Percentiles rank a stretch among this genome's conserved stretches.
These are phyloP conservation scores for Glycine latifolia DNA, from an alignment of 306 rosid genomes.

Conservation along the genomic window DNA sequence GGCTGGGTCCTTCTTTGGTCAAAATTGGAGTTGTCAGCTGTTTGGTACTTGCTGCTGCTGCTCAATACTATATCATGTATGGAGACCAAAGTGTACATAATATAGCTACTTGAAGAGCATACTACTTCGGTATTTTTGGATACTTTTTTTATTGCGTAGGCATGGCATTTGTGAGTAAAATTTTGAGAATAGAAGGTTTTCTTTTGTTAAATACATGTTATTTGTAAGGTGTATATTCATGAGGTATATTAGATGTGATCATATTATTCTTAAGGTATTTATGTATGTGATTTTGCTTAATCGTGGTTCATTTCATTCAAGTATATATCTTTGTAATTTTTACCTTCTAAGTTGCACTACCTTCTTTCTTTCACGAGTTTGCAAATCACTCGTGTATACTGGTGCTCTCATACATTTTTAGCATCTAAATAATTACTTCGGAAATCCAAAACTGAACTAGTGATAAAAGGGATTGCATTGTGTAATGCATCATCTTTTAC, in stretches of 20 bases:
- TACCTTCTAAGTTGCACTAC: neutral
- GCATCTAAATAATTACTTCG: too few relatives aligned
- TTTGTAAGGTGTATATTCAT: too few relatives aligned
- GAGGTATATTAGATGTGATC: too few relatives aligned
- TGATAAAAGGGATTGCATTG: too few relatives aligned
- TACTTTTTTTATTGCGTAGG: conserved; percentile 12
- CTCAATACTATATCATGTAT: conserved; percentile 47
- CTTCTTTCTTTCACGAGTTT: neutral
- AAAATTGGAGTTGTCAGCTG: conserved; percentile 53
- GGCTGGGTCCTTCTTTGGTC: conserved; percentile 43
- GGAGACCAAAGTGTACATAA: conserved; percentile 45
- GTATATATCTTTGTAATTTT: neutral
- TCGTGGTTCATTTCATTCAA: neutral
- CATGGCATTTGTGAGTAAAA: conserved; percentile 14
- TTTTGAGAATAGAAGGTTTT: neutral
- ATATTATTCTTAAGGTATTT: neutral
- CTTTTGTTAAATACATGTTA: neutral
- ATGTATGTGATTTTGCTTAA: neutral
- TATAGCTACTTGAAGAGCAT: conserved; percentile 50
- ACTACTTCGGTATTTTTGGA: neutral
- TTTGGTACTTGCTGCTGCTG: conserved; percentile 53
- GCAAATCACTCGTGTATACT: too few relatives aligned
- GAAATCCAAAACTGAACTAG: too few relatives aligned
- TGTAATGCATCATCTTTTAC: too few relatives aligned
- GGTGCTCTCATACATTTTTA: too few relatives aligned